A percentile compares a stretch with the other conserved stretches of the same genome.
These are phyloP conservation scores for Psilocybe cyanescens DNA, from an alignment of 768 basidiomycete genomes.

Conservation along the genomic window DNA sequence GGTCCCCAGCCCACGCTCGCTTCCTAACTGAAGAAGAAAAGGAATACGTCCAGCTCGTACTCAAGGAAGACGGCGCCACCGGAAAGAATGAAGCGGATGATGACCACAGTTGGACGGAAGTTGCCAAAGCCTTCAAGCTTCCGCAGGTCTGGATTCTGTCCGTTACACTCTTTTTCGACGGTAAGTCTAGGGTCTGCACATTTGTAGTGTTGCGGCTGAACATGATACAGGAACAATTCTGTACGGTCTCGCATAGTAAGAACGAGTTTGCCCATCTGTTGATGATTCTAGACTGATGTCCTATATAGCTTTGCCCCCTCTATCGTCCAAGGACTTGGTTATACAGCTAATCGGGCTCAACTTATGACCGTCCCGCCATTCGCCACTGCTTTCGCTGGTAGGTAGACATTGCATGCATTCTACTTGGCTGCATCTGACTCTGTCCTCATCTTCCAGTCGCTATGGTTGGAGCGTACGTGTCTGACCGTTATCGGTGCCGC, in stretches of 20 bases:
- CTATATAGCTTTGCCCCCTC: constrained; percentile 66
- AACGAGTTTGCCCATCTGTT: neutral
- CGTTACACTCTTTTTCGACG: constrained; percentile 56
- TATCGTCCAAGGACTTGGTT: constrained; percentile 67
- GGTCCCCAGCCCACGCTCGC: constrained; percentile 37
- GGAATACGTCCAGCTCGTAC: constrained; percentile 43
- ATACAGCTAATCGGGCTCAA: constrained; percentile 54
- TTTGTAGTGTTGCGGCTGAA: neutral
- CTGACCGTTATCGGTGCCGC: constrained; percentile 56
- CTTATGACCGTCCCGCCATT: constrained; percentile 68
- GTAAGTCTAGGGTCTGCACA: constrained; percentile 25
- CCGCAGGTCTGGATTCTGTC: constrained; percentile 60
- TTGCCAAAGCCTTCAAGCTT: constrained; percentile 47
- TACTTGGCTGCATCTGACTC: neutral
- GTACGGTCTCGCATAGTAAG: constrained; percentile 54
- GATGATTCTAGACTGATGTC: neutral
- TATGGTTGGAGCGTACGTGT: constrained; percentile 45
- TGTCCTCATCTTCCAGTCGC: constrained; percentile 26
- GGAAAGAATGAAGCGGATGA: constrained; percentile 39
- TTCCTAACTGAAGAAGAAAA: constrained; percentile 59
- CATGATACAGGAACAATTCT: constrained; percentile 41
- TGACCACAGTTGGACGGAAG: constrained; percentile 60
- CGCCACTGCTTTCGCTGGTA: constrained; percentile 51
- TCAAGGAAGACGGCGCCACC: constrained; percentile 44
- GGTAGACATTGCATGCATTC: constrained; percentile 20